A percentile compares a stretch with the other conserved stretches of the same genome.
These are phyloP conservation scores for Perkinsus chesapeaki DNA, from an alignment of 169 alveolate species.

Conservation along the genomic window DNA sequence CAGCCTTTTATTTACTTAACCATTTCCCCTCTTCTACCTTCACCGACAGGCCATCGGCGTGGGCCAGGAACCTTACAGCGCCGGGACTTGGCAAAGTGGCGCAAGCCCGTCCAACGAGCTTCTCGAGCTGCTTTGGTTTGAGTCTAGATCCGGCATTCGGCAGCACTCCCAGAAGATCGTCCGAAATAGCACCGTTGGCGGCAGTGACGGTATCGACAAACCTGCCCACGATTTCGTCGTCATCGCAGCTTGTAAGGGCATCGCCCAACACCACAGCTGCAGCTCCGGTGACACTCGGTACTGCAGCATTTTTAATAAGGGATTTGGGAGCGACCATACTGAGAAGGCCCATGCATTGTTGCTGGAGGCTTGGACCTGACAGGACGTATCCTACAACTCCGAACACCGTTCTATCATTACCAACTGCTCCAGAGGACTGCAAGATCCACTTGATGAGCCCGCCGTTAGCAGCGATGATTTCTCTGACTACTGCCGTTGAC, in stretches of 20 bases:
- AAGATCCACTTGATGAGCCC: neutral
- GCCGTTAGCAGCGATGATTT: neutral
- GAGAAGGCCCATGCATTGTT: neutral
- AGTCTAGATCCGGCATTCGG: neutral
- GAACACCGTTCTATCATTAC: neutral
- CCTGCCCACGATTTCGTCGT: neutral
- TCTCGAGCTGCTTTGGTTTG: neutral
- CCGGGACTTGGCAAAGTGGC: neutral
- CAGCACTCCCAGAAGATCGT: neutral
- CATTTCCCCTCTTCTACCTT: neutral
- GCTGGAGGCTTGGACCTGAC: neutral
- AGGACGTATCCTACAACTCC: neutral
- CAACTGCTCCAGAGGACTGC: neutral
- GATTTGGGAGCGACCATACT: neutral
- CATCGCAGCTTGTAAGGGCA: neutral
- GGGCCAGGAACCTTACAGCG: neutral
- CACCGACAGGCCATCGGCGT: neutral
- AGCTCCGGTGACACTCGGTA: neutral
- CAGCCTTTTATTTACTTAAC: too few relatives aligned
- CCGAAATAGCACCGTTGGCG: neutral
- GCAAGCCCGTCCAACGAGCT: neutral
- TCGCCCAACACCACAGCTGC: neutral
- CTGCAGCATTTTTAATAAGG: neutral
- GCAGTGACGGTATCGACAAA: neutral
- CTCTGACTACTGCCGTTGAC: neutral